Base-by-base conservation (phyloP, 2,329 filamentous ascomycete species). In the Cercospora berteroae region DNA sequence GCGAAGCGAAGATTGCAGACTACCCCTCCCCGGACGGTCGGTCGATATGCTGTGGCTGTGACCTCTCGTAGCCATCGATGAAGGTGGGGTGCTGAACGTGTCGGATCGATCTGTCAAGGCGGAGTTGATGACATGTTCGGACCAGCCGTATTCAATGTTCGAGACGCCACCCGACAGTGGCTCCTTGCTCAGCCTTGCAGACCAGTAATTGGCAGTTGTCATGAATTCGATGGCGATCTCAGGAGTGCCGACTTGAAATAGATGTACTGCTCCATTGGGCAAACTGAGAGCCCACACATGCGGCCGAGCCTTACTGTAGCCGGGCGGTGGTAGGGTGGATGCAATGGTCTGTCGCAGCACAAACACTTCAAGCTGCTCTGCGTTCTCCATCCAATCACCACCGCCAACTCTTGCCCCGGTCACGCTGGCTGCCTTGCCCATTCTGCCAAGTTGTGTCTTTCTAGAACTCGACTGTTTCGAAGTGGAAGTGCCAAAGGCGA, bases 101-200 rank as follows among this genome's bases (percentile, higher is more conserved):
- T 71, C 71, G 5, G 66, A 52, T 62, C 67, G 69, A 80, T 80
- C 79, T 52, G 80, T 75, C 63, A 80, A 64, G 9, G 81, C 81
- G 25, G 80, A 74, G 71, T 88, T 88, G 74, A 97, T 89, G 68
- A 97, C 89, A 20, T 85, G 84, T 48, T 97, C 93, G 73, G 93
- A 92, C 95, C 95, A 99, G 63, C 95, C 95, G 76, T 97, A 98
- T 79, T 99, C 95, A 73, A 98, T 91, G 78, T 97, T 99, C 80
- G 92, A 96, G 73, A 99, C 91, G 65, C 94, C 94, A 66, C 95
- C 95, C 36, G 94, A 87, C 33, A 99, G 83, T 2, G 95, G 95
- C 77, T 98, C 93, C 69, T 96, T 97, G 75, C 93, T 97, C 33
- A 98, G 84, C 61, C 95, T 88, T 2, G 95, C 94, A 76, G 93